Conservation (phyloP, 306 rosid genomes). For the Argentina anserina region DNA sequence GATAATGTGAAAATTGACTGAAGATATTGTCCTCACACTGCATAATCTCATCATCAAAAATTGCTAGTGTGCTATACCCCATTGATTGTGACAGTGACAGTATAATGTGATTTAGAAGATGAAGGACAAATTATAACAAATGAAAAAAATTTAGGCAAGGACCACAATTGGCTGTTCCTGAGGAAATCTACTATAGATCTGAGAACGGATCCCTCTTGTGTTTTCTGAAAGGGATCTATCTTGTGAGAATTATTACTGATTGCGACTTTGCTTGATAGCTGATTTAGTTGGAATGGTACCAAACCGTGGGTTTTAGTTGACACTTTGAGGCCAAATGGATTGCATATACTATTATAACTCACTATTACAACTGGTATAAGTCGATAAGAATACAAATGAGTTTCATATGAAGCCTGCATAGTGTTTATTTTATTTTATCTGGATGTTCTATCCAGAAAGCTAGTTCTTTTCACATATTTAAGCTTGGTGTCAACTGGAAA, state of each 20-base stretch:
- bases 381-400: neutral
- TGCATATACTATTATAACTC: neutral
- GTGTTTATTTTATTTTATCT: neutral
- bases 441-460: neutral
- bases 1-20: neutral
- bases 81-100: conserved; percentile 8
- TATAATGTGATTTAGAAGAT: neutral
- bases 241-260: neutral
- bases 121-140: neutral
- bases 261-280: neutral
- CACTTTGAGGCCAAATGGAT: neutral
- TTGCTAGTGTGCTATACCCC: conserved; percentile 4
- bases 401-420: neutral
- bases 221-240: neutral
- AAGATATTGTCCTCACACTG: neutral
- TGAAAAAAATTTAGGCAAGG: neutral
- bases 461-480: neutral
- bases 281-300: neutral
- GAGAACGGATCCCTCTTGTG: neutral
- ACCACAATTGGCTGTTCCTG: neutral
- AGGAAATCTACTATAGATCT: conserved; percentile 4
- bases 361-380: neutral
- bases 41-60: conserved; percentile 9
- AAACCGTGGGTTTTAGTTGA: neutral
- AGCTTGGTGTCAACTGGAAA: neutral